Base-by-base conservation (phyloP, 2,329 filamentous ascomycete species). In the Kalmusia sp. region DNA sequence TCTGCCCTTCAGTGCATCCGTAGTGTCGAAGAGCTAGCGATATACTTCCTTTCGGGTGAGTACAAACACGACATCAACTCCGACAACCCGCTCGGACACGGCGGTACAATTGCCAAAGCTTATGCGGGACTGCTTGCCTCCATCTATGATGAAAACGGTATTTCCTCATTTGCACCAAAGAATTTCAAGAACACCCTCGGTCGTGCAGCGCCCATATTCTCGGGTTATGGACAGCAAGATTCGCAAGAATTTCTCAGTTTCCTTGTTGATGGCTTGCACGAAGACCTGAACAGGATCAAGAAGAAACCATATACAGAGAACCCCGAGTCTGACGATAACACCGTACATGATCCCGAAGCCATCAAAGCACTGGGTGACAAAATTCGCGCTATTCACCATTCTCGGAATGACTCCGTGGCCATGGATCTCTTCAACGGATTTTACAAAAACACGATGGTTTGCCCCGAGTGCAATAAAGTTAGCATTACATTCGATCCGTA, bases 401-500 rank as follows among this genome's bases (percentile, higher is more conserved):
- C 89, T 58, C 88, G 95, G 47, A 96, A 99, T 63, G 92, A 98
- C 69, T 98, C 95, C 0, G 89, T 98, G 34, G 91, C 97, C 61
- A 93, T 92, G 52, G 95, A 99, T 70, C 82, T 99, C 9, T 99
- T 99, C 74, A 96, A 92, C 19, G 95, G 95, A 58, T 92, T 98
- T 83, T 99, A 98, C 83, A 97, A 98, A 78, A 98, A 96, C 38
- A 98, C 93, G 0, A 84, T 99, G 58, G 89, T 95, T 58, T 99
- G 95, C 69, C 95, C 95, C 0, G 84, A 84, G 6, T 99, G 95
- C 73, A 84, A 89, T 63, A 99, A 98, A 77, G 90, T 98, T 75
- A 97, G 93, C 83, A 96, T 99, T 65, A 98, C 95, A 0, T 99
- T 99, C 69, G 95, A 99, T 71, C 95, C 95, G 0, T 99, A 96